A percentile compares a stretch with the other conserved stretches of the same genome.
Conservation (phyloP, 805 yeast genomes). For the Clavispora phyllophila region DNA sequence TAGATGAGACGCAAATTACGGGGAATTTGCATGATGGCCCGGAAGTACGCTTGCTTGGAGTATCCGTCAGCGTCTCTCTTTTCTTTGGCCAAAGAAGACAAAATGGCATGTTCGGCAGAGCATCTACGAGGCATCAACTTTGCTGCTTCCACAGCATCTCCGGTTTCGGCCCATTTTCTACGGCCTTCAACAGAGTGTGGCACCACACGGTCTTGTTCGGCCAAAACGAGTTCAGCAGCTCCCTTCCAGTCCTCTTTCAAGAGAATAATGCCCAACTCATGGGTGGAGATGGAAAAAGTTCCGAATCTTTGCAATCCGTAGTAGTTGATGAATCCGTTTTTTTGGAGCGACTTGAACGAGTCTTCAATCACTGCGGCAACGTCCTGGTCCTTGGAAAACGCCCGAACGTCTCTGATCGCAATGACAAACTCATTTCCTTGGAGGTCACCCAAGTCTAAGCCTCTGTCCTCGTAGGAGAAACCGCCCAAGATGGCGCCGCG, state of each 20-base stretch:
- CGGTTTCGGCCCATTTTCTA: conserved; percentile 70
- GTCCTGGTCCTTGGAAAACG: conserved; percentile 25
- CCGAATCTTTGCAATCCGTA: conserved; percentile 99
- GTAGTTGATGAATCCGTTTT: conserved; percentile 83
- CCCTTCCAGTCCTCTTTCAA: conserved; percentile 71
- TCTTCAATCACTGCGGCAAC: conserved; percentile 44
- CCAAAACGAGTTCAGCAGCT: conserved; percentile 72
- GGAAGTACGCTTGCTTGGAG: conserved; percentile 55
- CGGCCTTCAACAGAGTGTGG: conserved; percentile 85
- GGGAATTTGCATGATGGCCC: conserved; percentile 84
- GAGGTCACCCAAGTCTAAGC: conserved; percentile 75
- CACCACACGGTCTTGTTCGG: conserved; percentile 79
- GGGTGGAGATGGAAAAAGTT: conserved; percentile 90
- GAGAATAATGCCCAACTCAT: conserved; percentile 70
- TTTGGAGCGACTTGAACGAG: conserved; percentile 54
- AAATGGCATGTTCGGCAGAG: conserved; percentile 74
- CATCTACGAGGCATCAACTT: conserved; percentile 82
- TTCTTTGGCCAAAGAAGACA: conserved; percentile 55
- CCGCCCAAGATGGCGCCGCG: conserved; percentile 79
- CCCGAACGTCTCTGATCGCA: conserved; percentile 68
- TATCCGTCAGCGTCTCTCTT: conserved; percentile 41
- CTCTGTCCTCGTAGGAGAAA: conserved; percentile 58
- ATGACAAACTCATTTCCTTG: conserved; percentile 85
- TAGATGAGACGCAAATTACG: conserved; percentile 90
- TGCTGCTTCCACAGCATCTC: conserved; percentile 60